Percentiles rank a stretch among this genome's conserved stretches.
phyloP scores from a whole-genome alignment of 257 asterid genomes.

The Gentiana straminea region DNA sequence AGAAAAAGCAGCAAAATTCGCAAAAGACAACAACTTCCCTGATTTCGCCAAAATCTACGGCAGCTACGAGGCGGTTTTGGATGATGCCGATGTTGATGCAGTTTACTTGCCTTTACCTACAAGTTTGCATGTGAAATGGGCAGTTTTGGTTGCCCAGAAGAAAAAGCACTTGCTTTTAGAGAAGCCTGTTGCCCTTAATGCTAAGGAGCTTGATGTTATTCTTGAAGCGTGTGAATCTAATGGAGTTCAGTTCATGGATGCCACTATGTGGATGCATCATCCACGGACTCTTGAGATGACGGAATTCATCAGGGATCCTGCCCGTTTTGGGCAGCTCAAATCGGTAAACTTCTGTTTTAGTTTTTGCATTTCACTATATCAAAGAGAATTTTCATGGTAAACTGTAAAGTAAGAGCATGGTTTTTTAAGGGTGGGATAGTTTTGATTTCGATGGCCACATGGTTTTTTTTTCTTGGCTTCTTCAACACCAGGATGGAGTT shows the following conservation, averaged over 20 bases:
- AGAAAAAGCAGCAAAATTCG: conserved; percentile 49
- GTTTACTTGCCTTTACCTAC: conserved; percentile 65
- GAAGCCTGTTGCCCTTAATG: conserved; percentile 64
- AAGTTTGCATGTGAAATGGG: conserved; percentile 63
- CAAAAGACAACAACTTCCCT: conserved; percentile 41
- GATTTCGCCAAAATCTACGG: conserved; percentile 43
- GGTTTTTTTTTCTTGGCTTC: too few species aligned
- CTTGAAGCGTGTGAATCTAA: conserved; percentile 59
- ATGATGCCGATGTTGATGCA: conserved; percentile 63
- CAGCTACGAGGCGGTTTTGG: conserved; percentile 51
- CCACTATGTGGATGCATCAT: conserved; percentile 85
- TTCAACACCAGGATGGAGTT: too few species aligned
- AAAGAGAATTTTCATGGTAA: too few species aligned
- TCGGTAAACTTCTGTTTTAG: conserved; percentile 20
- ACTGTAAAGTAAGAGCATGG: too few species aligned
- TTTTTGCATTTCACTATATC: too few species aligned
- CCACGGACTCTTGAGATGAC: conserved; percentile 64
- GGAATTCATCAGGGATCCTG: conserved; percentile 40
- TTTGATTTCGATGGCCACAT: too few species aligned
- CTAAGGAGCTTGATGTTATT: conserved; percentile 44
- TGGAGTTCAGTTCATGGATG: conserved; percentile 79
- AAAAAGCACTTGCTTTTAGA: conserved; percentile 62
- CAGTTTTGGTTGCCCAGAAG: conserved; percentile 60
- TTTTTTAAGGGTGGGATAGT: too few species aligned
- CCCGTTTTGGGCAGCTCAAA: conserved; percentile 53